Evolutionary conservation across 345 rosid genomes (phyloP), one percentile per base, ranked within the genome.

Genomic region (Sisymbrium irio): DNA sequence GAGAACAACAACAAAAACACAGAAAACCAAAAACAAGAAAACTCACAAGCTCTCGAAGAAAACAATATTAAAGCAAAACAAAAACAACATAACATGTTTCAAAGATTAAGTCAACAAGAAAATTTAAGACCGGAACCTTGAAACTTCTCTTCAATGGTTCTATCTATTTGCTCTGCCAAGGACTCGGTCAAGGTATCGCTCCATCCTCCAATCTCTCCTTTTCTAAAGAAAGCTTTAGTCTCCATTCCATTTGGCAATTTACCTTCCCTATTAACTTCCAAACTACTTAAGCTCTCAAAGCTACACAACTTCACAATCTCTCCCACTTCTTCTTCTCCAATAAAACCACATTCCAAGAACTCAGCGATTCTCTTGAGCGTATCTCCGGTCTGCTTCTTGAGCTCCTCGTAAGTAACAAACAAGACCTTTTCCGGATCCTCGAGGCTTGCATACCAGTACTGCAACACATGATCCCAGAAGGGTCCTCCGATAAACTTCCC

Each of bases 401-500:
- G 15, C 1, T 79, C 78, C 60, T 83, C 83, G 2, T 83, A 78
- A 17, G 65, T 80, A 20, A 77, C 27, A 25, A 82, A 80, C 57
- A 82, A 35, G 4, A 82, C 45, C 61, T 60, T 67, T 0, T 32
- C 30, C 0, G 84, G 82, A 9, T 36, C 55, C 44, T 76, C 33
- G 10, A 53, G 35, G 61, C 80, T 82, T 4, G 62, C 79, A 4
- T 68, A 27, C 80, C 80, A 75, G 63, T 78, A 82, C 61, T 37
- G 78, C 56, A 49, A 32, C 12, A 67, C 39, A 63, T 78, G 80
- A 13, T 67, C 76, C 80, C 80, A 78, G 57, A 69, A 81, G 20
- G 84, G 84, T 62, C 81, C 77, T 3, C 13, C 62, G 25, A 75
- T 18, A 47, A 72, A 66, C 76, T 77, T 83, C 0, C 93, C 90